These are phyloP conservation scores for Begonia peltatifolia DNA, from an alignment of 306 rosid genomes.

Conservation along the genomic window DNA sequence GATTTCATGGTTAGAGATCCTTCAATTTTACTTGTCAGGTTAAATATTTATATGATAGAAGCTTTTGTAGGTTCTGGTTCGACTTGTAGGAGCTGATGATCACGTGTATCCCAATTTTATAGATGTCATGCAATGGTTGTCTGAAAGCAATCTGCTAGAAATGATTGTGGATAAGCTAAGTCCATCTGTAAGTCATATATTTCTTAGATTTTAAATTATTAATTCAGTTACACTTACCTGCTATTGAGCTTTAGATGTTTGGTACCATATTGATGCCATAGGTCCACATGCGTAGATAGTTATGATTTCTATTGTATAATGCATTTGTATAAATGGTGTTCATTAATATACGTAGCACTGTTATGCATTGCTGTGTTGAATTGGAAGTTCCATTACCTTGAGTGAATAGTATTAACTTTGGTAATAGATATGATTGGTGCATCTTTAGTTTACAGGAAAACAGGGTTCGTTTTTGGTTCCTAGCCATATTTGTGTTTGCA, in stretches of 20 bases:
- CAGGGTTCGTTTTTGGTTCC: too few species aligned
- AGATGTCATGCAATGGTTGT: conserved; percentile 96
- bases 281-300: not conserved
- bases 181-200: conserved; percentile 59
- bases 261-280: not conserved
- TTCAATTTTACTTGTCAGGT: not conserved
- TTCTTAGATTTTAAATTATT: not conserved
- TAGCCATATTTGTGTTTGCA: too few species aligned
- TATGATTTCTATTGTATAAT: not conserved
- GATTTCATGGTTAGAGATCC: not conserved
- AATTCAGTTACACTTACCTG: not conserved
- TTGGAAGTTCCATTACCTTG: not conserved
- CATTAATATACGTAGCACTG: not conserved
- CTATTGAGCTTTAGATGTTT: not conserved
- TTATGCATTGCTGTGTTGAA: not conserved
- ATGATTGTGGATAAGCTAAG: conserved; percentile 89
- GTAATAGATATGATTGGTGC: too few species aligned
- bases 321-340: not conserved
- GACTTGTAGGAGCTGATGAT: conserved; percentile 86
- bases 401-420: too few species aligned
- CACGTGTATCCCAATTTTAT: conserved; percentile 87
- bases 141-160: conserved; percentile 88
- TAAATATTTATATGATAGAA: conserved; percentile 18
- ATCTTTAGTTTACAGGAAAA: too few species aligned
- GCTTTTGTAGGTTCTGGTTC: conserved; percentile 73